phyloP scores from a whole-genome alignment of 345 rosid species.

The Jatropha curcas region DNA sequence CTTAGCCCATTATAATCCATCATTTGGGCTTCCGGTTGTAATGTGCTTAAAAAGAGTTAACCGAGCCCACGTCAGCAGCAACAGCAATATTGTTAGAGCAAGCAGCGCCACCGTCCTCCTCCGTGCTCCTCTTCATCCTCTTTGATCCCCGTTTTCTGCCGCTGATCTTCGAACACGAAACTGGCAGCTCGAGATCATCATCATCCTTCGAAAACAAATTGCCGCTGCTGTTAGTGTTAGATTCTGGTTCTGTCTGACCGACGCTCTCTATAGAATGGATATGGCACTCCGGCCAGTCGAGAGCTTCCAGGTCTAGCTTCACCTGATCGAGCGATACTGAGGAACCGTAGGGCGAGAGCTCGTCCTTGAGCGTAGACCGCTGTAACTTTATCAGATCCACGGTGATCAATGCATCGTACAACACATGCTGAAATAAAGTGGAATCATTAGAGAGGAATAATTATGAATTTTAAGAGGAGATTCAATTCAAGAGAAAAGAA shows the following conservation, averaged over 20 bases:
- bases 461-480: too few species aligned
- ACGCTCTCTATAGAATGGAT: constrained; percentile 12
- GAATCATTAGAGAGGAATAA: neutral
- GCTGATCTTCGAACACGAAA: constrained; percentile 10
- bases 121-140: constrained; percentile 4
- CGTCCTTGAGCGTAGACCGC: constrained; percentile 19
- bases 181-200: too few species aligned
- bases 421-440: neutral
- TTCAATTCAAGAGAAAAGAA: too few species aligned
- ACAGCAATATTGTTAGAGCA: neutral
- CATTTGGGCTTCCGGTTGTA: too few species aligned
- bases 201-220: neutral
- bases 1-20: too few species aligned
- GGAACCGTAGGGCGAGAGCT: constrained; percentile 9
- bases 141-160: constrained; percentile 11
- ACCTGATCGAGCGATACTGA: constrained; percentile 16
- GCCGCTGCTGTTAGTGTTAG: neutral
- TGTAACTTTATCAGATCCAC: constrained; percentile 15
- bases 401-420: constrained; percentile 26
- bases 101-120: neutral
- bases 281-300: constrained; percentile 21
- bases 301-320: constrained; percentile 21
- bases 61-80: neutral
- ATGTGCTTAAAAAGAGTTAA: too few species aligned
- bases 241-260: neutral